Base-by-base conservation (phyloP, 352 stramenopile species). In the Phytophthora ohioensis region DNA sequence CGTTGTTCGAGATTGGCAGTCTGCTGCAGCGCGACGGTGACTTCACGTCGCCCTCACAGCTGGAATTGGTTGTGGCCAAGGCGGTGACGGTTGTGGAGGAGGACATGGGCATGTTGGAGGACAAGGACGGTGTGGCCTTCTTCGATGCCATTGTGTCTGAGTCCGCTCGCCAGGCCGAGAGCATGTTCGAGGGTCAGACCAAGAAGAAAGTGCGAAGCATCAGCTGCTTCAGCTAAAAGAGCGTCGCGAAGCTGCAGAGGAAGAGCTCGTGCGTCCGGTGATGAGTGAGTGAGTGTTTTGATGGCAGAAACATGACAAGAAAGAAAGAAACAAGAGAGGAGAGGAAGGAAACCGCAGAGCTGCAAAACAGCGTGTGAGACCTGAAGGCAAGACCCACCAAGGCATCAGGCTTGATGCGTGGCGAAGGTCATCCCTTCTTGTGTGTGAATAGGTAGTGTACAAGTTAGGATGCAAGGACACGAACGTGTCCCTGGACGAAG, bases 201-300 rank as follows among this genome's bases (percentile, higher is more conserved):
- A 93, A 93, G 81, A 92, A 91, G 67, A 96, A 94, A 76, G 88
- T 94, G 52, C 87, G 88, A 67, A 96, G 88, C 73, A 94, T 96
- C 57, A 96, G 88, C 67, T 93, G 85, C 74, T 93, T 96, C 75
- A 92, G 78, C 66, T 94, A 80, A 83, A 64, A 30, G 5, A 57
- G 46, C 34, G 57, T 43, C 17, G 38, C 31, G 35, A 12, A 57
- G 67, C 27, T 27, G 21, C 21, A 27, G 21, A 53, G 38, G 42
- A 56, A 49, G 35, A 66, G 52, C 56, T 67, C 52, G 58, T 67
- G 21, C 21, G 21, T 1, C 21, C 21, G 21, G 21, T 21, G 21
- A 27, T 27, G 59, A 67, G 69, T 78, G 59, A 76, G 60, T 80
- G 73, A 79, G 67, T 83, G 76, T 83, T 83, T 83, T 83, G 73